phyloP scores from a whole-genome alignment of 306 rosid genomes.

The Cicer chorassanicum region DNA sequence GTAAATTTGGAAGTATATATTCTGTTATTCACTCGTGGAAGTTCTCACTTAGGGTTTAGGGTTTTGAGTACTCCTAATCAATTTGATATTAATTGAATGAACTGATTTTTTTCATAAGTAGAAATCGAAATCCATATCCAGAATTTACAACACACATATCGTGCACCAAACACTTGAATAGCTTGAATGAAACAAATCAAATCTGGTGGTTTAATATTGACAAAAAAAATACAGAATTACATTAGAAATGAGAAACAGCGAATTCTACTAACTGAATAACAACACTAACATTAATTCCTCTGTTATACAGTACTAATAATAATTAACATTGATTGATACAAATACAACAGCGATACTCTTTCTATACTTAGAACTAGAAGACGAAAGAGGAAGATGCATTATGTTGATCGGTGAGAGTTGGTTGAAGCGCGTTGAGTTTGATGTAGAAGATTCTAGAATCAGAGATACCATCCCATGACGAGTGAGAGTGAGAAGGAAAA shows the following conservation, averaged over 20 bases:
- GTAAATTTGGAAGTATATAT: too few species aligned
- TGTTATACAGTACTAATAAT: background rate
- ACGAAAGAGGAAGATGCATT: conserved; percentile 23
- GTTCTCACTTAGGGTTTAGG: too few species aligned
- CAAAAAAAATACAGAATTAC: background rate
- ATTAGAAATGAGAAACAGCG: background rate
- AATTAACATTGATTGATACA: background rate
- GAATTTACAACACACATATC: too few species aligned
- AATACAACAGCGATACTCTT: background rate
- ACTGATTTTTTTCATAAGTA: too few species aligned
- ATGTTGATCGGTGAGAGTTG: conserved; percentile 10
- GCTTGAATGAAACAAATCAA: background rate
- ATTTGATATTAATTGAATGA: too few species aligned
- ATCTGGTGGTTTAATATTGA: background rate
- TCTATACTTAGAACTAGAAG: background rate
- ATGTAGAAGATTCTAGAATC: conserved; percentile 49
- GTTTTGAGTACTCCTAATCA: too few species aligned
- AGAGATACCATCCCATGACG: conserved; percentile 51
- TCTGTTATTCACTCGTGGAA: too few species aligned
- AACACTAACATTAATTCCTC: background rate
- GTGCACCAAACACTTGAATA: too few species aligned
- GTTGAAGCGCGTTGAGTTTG: conserved; percentile 42
- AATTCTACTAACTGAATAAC: background rate
- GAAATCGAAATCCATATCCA: too few species aligned
- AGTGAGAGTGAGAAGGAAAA: conserved; percentile 6